phyloP scores from a whole-genome alignment of 2,329 filamentous ascomycete species.

The Teratosphaeria pseudoeucalypti region DNA sequence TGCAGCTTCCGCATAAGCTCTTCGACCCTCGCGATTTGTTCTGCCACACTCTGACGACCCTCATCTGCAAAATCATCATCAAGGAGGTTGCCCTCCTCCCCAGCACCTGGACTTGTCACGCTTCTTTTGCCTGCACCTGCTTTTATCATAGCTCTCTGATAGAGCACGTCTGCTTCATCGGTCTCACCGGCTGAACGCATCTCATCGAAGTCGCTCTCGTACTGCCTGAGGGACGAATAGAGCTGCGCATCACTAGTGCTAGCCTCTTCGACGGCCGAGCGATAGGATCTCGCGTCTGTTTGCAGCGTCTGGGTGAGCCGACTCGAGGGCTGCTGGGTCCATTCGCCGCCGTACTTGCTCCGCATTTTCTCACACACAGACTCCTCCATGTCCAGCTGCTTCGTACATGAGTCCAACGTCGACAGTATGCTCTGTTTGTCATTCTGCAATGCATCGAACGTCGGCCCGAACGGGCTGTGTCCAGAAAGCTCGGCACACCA shows the following conservation, averaged over 20 bases:
- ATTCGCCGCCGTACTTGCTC: constrained; percentile 88
- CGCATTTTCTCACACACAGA: constrained; percentile 99
- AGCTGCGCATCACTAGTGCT: constrained; percentile 76
- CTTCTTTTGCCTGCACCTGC: constrained; percentile 58
- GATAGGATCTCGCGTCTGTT: constrained; percentile 77
- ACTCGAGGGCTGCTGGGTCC: constrained; percentile 94
- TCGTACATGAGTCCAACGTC: constrained; percentile 67
- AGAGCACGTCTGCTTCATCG: constrained; percentile 78
- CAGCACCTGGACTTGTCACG: constrained; percentile 41
- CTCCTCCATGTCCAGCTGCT: constrained; percentile 92
- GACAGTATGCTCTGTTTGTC: constrained; percentile 67
- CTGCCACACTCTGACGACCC: constrained; percentile 65
- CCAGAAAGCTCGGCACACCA: constrained; percentile 92
- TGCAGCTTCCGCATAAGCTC: constrained; percentile 85
- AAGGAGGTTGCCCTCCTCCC: constrained; percentile 75
- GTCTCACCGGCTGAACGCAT: constrained; percentile 84
- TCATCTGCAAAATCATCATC: constrained; percentile 75
- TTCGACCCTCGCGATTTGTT: constrained; percentile 83
- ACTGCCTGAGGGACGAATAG: constrained; percentile 71
- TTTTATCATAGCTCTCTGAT: constrained; percentile 76
- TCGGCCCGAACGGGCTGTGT: constrained; percentile 66
- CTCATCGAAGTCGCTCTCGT: constrained; percentile 82
- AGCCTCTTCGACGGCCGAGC: constrained; percentile 81
- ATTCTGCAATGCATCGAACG: constrained; percentile 67
- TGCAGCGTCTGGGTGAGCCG: constrained; percentile 78